A percentile compares a stretch with the other conserved stretches of the same genome.
Evolutionary conservation across 1,284 basidiomycete species (phyloP).

Genomic region (Stygiomarasmius scandens): DNA sequence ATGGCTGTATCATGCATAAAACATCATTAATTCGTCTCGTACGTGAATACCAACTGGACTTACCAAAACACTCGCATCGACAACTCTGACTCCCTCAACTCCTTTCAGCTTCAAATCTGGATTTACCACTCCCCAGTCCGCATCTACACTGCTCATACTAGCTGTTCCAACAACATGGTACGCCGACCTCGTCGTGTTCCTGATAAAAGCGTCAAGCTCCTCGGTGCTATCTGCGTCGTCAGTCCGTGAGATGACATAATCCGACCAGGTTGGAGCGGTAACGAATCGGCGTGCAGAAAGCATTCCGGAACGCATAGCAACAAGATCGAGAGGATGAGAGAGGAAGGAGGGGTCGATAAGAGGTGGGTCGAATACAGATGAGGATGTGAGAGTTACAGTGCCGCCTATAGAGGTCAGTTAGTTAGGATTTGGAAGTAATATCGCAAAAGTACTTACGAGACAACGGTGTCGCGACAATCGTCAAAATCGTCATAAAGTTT

Average conservation of each 20-base stretch:
- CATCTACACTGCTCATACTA: slow-evolving; percentile 8
- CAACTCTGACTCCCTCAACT: slow-evolving; percentile 15
- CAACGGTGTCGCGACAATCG: slow-evolving; percentile 1
- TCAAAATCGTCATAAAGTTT: slow-evolving; percentile 8
- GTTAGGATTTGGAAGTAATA: neutral
- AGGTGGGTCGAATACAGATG: slow-evolving; percentile 16
- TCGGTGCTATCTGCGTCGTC: slow-evolving; percentile 8
- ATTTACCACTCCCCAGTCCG: slow-evolving; percentile 16
- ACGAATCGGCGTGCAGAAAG: slow-evolving; percentile 14
- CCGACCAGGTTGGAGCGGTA: slow-evolving; percentile 15
- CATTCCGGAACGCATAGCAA: slow-evolving; percentile 15
- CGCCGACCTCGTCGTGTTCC: slow-evolving; percentile 10
- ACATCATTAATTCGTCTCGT: neutral
- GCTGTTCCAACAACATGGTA: slow-evolving; percentile 18
- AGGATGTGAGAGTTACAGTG: slow-evolving; percentile 17
- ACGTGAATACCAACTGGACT: slow-evolving; percentile 33
- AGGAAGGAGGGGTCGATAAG: slow-evolving; percentile 20
- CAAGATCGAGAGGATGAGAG: slow-evolving; percentile 17
- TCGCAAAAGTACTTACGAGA: neutral
- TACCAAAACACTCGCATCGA: slow-evolving; percentile 20
- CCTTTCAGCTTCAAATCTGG: slow-evolving; percentile 20
- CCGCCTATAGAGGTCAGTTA: slow-evolving; percentile 14
- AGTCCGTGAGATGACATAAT: slow-evolving; percentile 17
- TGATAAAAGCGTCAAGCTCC: slow-evolving; percentile 19
- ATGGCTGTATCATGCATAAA: neutral